A percentile compares a stretch with the other conserved stretches of the same genome.
Evolutionary conservation across 345 rosid species (phyloP).

Genomic region (Laguncularia racemosa): DNA sequence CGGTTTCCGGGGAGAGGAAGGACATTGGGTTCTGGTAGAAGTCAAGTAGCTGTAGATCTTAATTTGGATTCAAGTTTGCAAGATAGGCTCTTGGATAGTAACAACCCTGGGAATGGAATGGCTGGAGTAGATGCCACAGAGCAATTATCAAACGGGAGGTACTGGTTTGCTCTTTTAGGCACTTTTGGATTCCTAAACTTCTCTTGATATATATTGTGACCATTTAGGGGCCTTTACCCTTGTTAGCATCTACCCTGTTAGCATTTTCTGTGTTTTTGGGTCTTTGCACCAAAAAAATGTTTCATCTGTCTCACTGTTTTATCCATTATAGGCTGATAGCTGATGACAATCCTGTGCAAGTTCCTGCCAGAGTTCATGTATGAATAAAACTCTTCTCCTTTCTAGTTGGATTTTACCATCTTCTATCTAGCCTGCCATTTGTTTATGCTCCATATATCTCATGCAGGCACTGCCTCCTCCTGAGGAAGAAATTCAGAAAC

Average conservation of each 20-base stretch:
- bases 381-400: background rate
- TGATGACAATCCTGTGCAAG: too few relatives aligned
- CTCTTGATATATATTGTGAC: too few relatives aligned
- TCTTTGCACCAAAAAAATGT: too few relatives aligned
- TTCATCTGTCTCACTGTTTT: too few relatives aligned
- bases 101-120: conserved; percentile 27
- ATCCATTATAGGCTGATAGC: too few relatives aligned
- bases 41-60: conserved; percentile 29
- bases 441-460: conserved; percentile 4
- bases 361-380: too few relatives aligned
- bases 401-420: conserved; percentile 1
- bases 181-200: too few relatives aligned
- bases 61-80: conserved; percentile 68
- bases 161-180: conserved; percentile 5
- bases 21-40: conserved; percentile 45
- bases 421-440: background rate
- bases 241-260: too few relatives aligned
- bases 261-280: too few relatives aligned
- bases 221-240: too few relatives aligned
- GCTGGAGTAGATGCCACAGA: conserved; percentile 29
- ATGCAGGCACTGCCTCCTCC: conserved; percentile 42
- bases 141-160: conserved; percentile 48
- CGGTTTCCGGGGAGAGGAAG: conserved; percentile 88
- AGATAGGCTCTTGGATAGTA: conserved; percentile 69
- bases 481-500: conserved; percentile 70